Base-by-base conservation (phyloP, 306 rosid species). In the Gastrolobium villosum region DNA sequence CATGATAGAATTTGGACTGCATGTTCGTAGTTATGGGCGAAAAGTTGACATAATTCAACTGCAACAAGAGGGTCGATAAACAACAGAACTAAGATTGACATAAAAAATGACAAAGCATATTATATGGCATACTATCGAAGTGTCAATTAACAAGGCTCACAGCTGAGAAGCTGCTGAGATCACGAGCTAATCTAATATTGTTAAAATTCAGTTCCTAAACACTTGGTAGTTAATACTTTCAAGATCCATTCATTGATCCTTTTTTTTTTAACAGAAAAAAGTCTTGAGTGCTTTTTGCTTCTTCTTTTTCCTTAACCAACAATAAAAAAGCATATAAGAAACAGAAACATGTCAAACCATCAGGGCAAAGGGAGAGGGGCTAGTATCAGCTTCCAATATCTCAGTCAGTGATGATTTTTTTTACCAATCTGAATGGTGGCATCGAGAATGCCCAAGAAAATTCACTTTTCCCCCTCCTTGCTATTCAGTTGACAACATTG, bases 11-110 rank as follows among this genome's bases (percentile, higher is more conserved):
- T 79, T 86, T 81, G 81, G 83, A 63, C 41, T 79, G 82, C 73
- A 65, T 10, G 65, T 77, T 80, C 20, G 82, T 36, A 26, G 67
- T n/a, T 14, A 32, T 20, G 46, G 79, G 54, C 1, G 73, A 41
- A 49, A 65, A 13, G 69, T 75, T 70, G 4, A 81, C 72, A 64
- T 73, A 77, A 79, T 85, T 86, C 68, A 37, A 75, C 98, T 93
- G 80, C 81, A 84, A 57, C 15, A 41, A 68, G 68, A 45, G 43
- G 55, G n/a, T 57, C 7, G 8, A 28, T 6, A 43, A 64, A 6
- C 50, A 10, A 70, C 30, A 10, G 6, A 20, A 54, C 46, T 43
- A 13, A 72, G 15, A 44, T 34, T 45, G 15, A 28, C 13, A 34
- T 39, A 45, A 3, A 7, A 73, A 37, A 62, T 39, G 60, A 80